These are phyloP conservation scores for Cutaneotrichosporon cutaneum DNA, from an alignment of 1,284 basidiomycete species.

Conservation along the genomic window DNA sequence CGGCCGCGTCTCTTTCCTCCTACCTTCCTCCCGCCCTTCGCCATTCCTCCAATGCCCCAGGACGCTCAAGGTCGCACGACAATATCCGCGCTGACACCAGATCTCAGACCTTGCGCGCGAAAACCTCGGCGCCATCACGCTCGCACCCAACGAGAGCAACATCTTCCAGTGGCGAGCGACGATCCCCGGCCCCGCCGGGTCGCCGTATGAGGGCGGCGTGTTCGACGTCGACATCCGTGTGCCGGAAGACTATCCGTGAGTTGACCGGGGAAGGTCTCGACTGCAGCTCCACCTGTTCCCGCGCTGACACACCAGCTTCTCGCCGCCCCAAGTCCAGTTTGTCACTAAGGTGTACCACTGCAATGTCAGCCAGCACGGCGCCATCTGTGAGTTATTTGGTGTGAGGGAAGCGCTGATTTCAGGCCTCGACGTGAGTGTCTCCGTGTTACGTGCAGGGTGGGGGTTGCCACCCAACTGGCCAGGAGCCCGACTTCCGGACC, in stretches of 20 bases:
- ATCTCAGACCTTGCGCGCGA: slow-evolving; percentile 79
- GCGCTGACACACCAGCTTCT: slow-evolving; percentile 61
- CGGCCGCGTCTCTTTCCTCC: not conserved
- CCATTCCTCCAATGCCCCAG: not conserved
- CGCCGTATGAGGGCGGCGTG: slow-evolving; percentile 81
- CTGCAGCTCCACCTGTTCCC: not conserved
- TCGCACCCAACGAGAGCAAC: slow-evolving; percentile 61
- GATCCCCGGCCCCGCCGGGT: slow-evolving; percentile 79
- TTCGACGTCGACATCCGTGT: slow-evolving; percentile 74
- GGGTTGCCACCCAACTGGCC: not conserved
- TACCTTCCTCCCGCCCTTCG: not conserved
- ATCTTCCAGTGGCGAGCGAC: slow-evolving; percentile 67
- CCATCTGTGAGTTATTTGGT: slow-evolving; percentile 47
- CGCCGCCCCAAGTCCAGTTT: slow-evolving; percentile 75
- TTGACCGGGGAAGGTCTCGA: not conserved
- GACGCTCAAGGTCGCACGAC: not conserved
- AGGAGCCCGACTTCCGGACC: not conserved
- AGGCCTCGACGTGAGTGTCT: slow-evolving; percentile 49
- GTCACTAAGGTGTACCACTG: slow-evolving; percentile 88
- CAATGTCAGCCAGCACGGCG: slow-evolving; percentile 72
- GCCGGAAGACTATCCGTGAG: slow-evolving; percentile 75
- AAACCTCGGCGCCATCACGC: slow-evolving; percentile 71
- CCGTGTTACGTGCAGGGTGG: not conserved
- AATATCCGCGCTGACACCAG: slow-evolving; percentile 33
- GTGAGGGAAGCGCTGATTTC: slow-evolving; percentile 15